Base-by-base conservation (phyloP, 371 early-diverging fungal species). In the Mucor velutinosus region DNA sequence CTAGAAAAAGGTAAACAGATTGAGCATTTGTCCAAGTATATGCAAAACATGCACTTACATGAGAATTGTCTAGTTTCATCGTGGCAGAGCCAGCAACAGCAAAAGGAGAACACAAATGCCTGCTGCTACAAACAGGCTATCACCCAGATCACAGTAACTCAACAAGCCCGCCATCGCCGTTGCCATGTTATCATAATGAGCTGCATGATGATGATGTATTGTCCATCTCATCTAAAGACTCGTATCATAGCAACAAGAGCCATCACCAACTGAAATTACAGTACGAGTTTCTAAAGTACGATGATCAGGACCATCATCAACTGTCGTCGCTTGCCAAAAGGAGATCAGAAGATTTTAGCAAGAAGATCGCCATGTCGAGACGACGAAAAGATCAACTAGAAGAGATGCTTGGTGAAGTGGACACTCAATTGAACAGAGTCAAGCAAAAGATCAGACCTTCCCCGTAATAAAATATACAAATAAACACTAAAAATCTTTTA, bases 401-500 rank as follows among this genome's bases (percentile, higher is more conserved):
- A 49, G 73, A 73, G 45, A 73, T 73, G 67, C 17, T 73, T 15
- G 73, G 65, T 21, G 73, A 73, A 62, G 73, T 73, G 10, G 69
- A 73, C 47, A 62, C 59, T 15, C 73, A 73, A 59, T 49, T 73
- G 12, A 65, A 69, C 57, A 68, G 61, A 56, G 76, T 76, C 49
- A 72, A 71, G 29, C 78, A 74, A 62, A 74, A 79, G 37, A 72
- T 78, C 14, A 60, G 72, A 60, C 53, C 62, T 21, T 49, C 62
- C 39, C 60, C 62, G n/a, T 17, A 45, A n/a, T 14, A 51, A 33
- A 62, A 23, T 45, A 61, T 43, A 56, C 37, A 56, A 57, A 41
- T n/a, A 27, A 30, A 33, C 30, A 19, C 30, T 57, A 6, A 15
- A 30, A 17, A 57, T 32, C 17, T 56, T 23, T 51, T 51, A 51